Evolutionary conservation across 331 rosid genomes (phyloP), one percentile per base, ranked within the genome.

Genomic region (Quercus lobata): DNA sequence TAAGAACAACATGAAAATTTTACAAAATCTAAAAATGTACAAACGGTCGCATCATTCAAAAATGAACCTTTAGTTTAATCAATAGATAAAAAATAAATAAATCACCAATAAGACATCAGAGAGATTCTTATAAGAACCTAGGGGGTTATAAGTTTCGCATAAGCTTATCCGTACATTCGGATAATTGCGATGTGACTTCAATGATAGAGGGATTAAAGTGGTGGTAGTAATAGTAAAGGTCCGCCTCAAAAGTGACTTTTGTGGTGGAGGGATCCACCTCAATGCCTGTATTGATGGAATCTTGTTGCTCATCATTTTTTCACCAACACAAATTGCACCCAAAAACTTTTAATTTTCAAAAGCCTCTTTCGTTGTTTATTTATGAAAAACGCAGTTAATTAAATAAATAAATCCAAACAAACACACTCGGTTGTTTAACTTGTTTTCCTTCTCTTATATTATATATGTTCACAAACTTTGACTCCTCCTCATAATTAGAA

Each of bases 271-370:
- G 63, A 69, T 73, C 76, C 71, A 72, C 35, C 83, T 34, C 57
- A 37, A 76, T 16, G 74, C 52, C 54, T 69, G 72, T 16, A 68
- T 15, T 52, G 83, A 66, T 54, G 78, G 72, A 60, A 72, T 63
- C 34, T 82, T 78, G 55, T 73, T 84, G 46, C 2, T 8, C 46
- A 8, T 41, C 12, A 41, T 90, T 73, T 86, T 65, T 46, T 60
- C 74, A 73, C 72, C 82, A 49, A 76, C 75, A 76, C 75, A 78
- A 78, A 79, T 68, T 49, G 54, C 5, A 11, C 54, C 54, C 54
- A 49, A 49, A 49, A 49, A 3, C 46, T 41, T 41, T 41, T 41
- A 41, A 8, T 41, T 8, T 41, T 41, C 46, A 2, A 41, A 41
- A 10, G 10, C 19, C 6, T 11, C 12, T 24, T 60, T 12, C 29